Evolutionary conservation across 1,139 yeast genomes (phyloP), one percentile per base, ranked within the genome.

Genomic region (Debaryomycetaceae sp.): DNA sequence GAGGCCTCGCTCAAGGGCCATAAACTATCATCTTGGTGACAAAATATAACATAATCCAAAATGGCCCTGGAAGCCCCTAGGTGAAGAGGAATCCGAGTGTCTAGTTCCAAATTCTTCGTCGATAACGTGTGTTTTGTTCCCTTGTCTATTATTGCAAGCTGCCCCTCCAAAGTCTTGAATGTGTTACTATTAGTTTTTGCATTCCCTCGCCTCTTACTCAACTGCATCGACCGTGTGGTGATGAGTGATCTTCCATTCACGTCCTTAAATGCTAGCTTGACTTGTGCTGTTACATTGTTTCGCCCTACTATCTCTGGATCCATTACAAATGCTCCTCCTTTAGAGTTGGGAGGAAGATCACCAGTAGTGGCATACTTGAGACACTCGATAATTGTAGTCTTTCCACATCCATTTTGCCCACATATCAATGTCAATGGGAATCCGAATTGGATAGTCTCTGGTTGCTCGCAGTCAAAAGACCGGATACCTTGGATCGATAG

Each of bases 401-500:
- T 94, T n/a, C 99, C 99, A 31, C 96, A 85, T 32, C 98, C 99
- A 64, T 94, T 94, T 44, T 87, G 88, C 0, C 99, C 99, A 37
- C 95, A 96, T 43, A 94, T 92, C 41, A 94, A 70, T 0, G 98
- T 94, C 53, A 94, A 65, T 0, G 99, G 99, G 35, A 79, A 79
- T 8, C 92, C 92, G 62, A 94, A 94, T 55, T 87, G 88, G 45
- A 94, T 88, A 2, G 91, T 84, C 55, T 92, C 97, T 22, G 87
- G 75, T 36, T 81, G 79, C 47, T 83, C 82, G 14, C 88, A 83
- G 49, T 87, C 94, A 57, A 92, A 94, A 0, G 98, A 89, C 35
- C 99, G 70, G 5, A 94, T 79, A 28, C 99, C 99, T 44, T 83
- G 85, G 26, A 94, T 84, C 1, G 95, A 84, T 26, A 94, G 81